Evolutionary conservation across 495 filamentous ascomycete genomes (phyloP), one percentile per base, ranked within the genome.

Genomic region (Neurospora sp.): DNA sequence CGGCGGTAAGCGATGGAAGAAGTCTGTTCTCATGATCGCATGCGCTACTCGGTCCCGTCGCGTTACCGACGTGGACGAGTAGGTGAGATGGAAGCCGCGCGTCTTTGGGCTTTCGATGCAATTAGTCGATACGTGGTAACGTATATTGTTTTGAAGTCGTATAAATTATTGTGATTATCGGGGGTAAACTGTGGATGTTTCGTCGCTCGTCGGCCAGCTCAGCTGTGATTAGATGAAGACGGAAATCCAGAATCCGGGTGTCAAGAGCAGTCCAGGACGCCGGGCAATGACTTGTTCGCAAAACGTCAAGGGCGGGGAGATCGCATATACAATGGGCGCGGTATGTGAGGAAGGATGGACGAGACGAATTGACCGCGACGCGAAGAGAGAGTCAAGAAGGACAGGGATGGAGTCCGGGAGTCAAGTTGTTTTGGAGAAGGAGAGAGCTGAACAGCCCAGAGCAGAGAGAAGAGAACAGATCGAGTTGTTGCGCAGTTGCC

Each of bases 1-100:
- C 68, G 81, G 79, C 35, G 83, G 84, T 12, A 85, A 78, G 40
- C 79, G 78, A 48, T 82, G 72, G 73, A 86, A 83, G 59, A 82
- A 70, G 72, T 82, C 79, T 74, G 70, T 9, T 69, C 77, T 79
- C 81, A 80, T 81, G 14, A 68, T 75, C 27, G 53, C 27, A 65
- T 65, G 53, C 53, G 53, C 53, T 65, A 65, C 53, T 65, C 53
- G 3, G 31, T 37, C 53, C 48, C 53, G 53, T 35, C 53, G 53
- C 27, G 27, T 65, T 65, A 65, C 48, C 45, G 22, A 59, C 27
- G 53, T 18, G 1, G 53, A 65, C 53, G 53, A 65, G 53, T 18
- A 31, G 27, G 53, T 65, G 53, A 65, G 27, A 37, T 18, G 53
- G 53, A 35, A 65, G 53, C 53, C 53, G 14, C 53, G 53, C 53